These are phyloP conservation scores for Eimeria zaria DNA, from an alignment of 169 alveolate genomes.

Conservation along the genomic window DNA sequence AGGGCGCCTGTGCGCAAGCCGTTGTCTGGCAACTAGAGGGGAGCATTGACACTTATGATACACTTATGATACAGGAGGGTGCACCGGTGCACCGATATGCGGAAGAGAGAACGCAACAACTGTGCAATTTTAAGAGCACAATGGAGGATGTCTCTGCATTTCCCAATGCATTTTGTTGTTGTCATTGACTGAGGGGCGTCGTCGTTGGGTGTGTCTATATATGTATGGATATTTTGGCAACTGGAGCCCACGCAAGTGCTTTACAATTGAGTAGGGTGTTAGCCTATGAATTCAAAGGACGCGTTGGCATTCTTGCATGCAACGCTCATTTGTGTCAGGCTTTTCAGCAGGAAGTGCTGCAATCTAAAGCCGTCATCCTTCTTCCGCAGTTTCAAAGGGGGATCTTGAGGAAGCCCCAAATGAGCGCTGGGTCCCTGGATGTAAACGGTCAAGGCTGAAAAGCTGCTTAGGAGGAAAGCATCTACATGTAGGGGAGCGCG, in stretches of 20 bases:
- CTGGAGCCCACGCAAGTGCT: background rate
- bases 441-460: no score
- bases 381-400: background rate
- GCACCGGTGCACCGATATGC: no score
- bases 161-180: background rate
- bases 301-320: background rate
- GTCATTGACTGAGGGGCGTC: background rate
- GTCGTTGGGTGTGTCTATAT: background rate
- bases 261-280: background rate
- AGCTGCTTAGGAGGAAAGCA: no score
- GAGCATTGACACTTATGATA: background rate
- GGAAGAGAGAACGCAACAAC: background rate
- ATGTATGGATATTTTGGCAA: background rate
- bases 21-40: background rate
- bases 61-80: background rate
- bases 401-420: background rate
- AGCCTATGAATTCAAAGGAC: background rate
- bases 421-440: no score
- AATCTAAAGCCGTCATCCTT: background rate
- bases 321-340: background rate
- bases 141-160: background rate
- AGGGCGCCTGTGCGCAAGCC: background rate
- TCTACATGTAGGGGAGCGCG: no score
- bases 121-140: background rate
- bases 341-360: background rate